Evolutionary conservation across 176 grass and related monocot species (phyloP), one percentile per base, ranked within the genome.

Genomic region (Aegilops longissima): DNA sequence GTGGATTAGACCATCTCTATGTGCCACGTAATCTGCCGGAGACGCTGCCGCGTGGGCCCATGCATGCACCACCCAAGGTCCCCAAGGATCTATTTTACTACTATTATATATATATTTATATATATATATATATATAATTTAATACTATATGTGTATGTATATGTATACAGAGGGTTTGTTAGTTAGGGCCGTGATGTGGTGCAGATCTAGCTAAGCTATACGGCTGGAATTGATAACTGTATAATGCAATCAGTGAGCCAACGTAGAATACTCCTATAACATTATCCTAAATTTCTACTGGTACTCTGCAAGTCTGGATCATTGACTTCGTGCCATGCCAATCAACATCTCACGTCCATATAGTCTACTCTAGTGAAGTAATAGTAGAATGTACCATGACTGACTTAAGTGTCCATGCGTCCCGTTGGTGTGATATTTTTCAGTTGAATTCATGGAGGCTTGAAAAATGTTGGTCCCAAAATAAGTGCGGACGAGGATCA

Each of bases 1-100:
- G 80, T 71, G 66, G 66, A 82, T 82, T 58, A 82, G 47, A 58
- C 47, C 36, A 33, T 3, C 30, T 58, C 39, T 82, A 36, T 71
- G 47, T 38, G 54, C 80, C 80, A 82, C 25, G 80, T 82, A 82
- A 71, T 82, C 23, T 39, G 31, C 12, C 9, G 1, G 80, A 12
- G 66, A 5, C 66, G 11, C 80, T 82, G 66, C 8, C 33, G 24
- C 3, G 21, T 83, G 81, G 80, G 67, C 12, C 66, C 66, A 9
- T 0, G 31, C 65, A 52, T 13, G 42, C 20, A 17, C 51, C 47
- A 45, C 68, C 68, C 38, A 11, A 21, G 4, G 39, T 8, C 38
- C 12, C 16, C 61, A 6, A 58, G 5, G 6, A 30, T 54, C 51
- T 54, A 54, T 54, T 18, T 54, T 54, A 18, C 17, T 54, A 73